These are phyloP conservation scores for Xylaria sp. DNA, from an alignment of 2,329 filamentous ascomycete genomes.

Conservation along the genomic window DNA sequence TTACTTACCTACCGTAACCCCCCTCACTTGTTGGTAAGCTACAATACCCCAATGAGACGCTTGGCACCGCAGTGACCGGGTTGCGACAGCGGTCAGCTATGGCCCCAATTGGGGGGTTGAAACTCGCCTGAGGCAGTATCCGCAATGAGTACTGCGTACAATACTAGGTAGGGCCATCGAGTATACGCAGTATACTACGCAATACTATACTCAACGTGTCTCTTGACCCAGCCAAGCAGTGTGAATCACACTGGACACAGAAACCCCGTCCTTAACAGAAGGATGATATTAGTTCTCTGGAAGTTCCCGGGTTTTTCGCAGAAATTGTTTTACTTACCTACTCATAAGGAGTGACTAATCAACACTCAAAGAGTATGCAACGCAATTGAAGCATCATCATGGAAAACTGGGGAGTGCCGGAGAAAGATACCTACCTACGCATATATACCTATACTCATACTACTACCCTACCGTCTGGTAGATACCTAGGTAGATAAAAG, in stretches of 20 bases:
- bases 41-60: constrained; percentile 1
- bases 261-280: constrained; percentile 3
- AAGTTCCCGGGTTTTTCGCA: not conserved
- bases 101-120: constrained; percentile 24
- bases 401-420: not conserved
- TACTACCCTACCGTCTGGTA: too few species aligned
- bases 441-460: too few species aligned
- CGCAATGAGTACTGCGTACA: not conserved
- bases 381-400: not conserved
- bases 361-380: not conserved
- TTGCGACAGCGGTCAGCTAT: constrained; percentile 6
- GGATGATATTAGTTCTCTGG: not conserved
- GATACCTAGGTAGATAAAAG: too few species aligned
- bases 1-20: too few species aligned
- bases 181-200: too few species aligned
- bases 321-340: not conserved
- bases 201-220: too few species aligned
- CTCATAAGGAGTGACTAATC: not conserved
- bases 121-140: constrained; percentile 34
- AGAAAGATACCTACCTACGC: too few species aligned
- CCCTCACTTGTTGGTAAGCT: too few species aligned
- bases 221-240: too few species aligned
- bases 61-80: constrained; percentile 20
- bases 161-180: not conserved
- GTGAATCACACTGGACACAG: not conserved